Conservation (phyloP, 169 alveolate species). For the Toxoplasma gondii region DNA sequence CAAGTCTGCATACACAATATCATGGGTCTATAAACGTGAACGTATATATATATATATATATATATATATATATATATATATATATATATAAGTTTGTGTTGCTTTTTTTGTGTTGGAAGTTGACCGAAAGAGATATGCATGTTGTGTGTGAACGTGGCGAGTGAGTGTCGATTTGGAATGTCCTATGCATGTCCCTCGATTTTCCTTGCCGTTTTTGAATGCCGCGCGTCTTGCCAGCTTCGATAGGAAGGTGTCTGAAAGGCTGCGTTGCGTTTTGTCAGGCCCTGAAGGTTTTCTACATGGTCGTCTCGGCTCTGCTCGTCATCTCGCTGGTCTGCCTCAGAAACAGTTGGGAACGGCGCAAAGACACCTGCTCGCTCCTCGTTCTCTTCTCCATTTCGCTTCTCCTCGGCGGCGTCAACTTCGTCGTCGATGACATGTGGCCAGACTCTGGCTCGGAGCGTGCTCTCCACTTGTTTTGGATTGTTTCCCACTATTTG, state of each 20-base stretch:
- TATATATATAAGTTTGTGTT: too few relatives aligned
- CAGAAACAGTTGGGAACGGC: slow-evolving; percentile 25
- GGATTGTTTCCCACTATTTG: slow-evolving; percentile 38
- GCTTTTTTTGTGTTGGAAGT: too few relatives aligned
- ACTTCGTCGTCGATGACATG: slow-evolving; percentile 27
- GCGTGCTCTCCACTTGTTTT: not conserved
- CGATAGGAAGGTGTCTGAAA: not conserved
- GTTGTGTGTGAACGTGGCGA: too few relatives aligned
- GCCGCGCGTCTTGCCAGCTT: too few relatives aligned
- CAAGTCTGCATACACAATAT: not conserved
- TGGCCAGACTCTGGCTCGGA: slow-evolving; percentile 27
- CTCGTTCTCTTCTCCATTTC: slow-evolving; percentile 10
- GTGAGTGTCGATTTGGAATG: too few relatives aligned
- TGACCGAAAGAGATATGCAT: too few relatives aligned
- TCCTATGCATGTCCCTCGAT: too few relatives aligned
- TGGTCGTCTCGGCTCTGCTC: slow-evolving; percentile 7
- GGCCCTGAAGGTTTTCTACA: slow-evolving; percentile 35
- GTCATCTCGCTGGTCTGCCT: slow-evolving; percentile 28
- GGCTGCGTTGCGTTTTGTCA: not conserved
- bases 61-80: too few relatives aligned
- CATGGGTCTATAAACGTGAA: not conserved
- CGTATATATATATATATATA: too few relatives aligned
- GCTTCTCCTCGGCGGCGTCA: slow-evolving; percentile 27
- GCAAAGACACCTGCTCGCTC: slow-evolving; percentile 39
- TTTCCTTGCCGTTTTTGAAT: too few relatives aligned